Evolutionary conservation across 352 stramenopile species (phyloP).

Genomic region (Phytophthora agathidicida): DNA sequence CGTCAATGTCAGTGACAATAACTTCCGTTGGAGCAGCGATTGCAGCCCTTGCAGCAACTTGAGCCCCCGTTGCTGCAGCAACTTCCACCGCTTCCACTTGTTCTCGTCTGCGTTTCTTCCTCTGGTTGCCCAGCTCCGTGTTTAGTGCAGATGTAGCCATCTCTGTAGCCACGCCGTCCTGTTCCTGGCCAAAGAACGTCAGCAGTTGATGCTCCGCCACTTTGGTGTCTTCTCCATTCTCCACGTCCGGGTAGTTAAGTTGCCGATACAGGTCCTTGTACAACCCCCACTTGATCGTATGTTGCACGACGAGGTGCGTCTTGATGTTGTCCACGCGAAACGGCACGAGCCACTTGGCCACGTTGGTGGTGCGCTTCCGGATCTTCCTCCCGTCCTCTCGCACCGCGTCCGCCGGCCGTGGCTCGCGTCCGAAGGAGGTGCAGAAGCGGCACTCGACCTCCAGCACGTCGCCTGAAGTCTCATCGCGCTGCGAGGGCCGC

Average conservation of each 20-base stretch:
- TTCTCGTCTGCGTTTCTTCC: background rate
- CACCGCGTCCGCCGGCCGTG: background rate
- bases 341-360: conserved; percentile 42
- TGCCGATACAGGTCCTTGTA: conserved; percentile 34
- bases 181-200: conserved; percentile 36
- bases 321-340: conserved; percentile 53
- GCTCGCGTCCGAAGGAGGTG: conserved; percentile 43
- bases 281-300: conserved; percentile 34
- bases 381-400: background rate
- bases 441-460: conserved; percentile 46
- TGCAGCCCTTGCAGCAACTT: too few relatives aligned
- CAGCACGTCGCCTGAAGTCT: conserved; percentile 37
- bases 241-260: background rate
- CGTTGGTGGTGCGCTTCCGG: conserved; percentile 29
- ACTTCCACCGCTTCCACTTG: background rate
- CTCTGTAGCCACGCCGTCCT: too few relatives aligned
- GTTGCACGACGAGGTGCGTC: conserved; percentile 44
- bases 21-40: too few relatives aligned
- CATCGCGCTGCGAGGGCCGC: conserved; percentile 33
- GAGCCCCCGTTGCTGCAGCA: too few relatives aligned
- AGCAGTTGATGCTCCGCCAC: conserved; percentile 4
- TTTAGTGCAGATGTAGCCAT: too few relatives aligned
- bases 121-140: too few relatives aligned
- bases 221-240: background rate
- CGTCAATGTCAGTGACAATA: too few relatives aligned